Conservation (phyloP, 1,284 basidiomycete genomes). For the Cutaneotrichosporon sp. region DNA sequence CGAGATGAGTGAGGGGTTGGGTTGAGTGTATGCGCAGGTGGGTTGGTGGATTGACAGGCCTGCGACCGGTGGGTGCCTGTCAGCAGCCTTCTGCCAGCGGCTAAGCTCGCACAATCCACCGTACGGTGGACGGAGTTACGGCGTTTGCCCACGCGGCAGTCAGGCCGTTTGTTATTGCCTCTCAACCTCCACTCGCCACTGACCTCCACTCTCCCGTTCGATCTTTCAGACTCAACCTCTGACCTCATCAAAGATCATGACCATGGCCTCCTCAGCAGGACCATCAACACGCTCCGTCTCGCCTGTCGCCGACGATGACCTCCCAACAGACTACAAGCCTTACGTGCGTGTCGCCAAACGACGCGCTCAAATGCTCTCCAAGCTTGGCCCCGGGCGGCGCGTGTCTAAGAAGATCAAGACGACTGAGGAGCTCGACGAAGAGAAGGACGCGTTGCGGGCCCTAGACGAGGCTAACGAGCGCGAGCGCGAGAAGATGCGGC, state of each 20-base stretch:
- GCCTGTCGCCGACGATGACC: conserved; percentile 55
- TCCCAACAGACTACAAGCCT: conserved; percentile 34
- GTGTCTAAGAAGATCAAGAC: conserved; percentile 19
- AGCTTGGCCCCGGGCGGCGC: conserved; percentile 58
- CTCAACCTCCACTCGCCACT: conserved; percentile 1
- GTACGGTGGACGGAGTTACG: conserved; percentile 6
- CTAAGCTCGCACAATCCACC: neutral
- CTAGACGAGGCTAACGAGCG: conserved; percentile 16
- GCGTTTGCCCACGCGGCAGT: conserved; percentile 16
- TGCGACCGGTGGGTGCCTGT: neutral
- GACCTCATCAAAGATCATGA: neutral
- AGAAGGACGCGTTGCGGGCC: conserved; percentile 15
- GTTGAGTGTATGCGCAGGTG: neutral
- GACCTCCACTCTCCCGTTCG: conserved; percentile 1
- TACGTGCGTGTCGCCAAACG: conserved; percentile 42
- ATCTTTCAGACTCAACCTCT: conserved; percentile 5
- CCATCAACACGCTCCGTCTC: conserved; percentile 9
- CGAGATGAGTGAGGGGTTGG: neutral
- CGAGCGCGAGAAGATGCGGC: conserved; percentile 63
- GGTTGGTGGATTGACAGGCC: neutral
- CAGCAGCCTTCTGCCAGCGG: neutral
- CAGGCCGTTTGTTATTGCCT: conserved; percentile 1
- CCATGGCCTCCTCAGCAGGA: conserved; percentile 3
- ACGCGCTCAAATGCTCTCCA: conserved; percentile 38
- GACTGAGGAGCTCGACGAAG: conserved; percentile 15